phyloP scores from a whole-genome alignment of 2,329 filamentous ascomycete genomes.

The Dactylonectria macrodidyma region DNA sequence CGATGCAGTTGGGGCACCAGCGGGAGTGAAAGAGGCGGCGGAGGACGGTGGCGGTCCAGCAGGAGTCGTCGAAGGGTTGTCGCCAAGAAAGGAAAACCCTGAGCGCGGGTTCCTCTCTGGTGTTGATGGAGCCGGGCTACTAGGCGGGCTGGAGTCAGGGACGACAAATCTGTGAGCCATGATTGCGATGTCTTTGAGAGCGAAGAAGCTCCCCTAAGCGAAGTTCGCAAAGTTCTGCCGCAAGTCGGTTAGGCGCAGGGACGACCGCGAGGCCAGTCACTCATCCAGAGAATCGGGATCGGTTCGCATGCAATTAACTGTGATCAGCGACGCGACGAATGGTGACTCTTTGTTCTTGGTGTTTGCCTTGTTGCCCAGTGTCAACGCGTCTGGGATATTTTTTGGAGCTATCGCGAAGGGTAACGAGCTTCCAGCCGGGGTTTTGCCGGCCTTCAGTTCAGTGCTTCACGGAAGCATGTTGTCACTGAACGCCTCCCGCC shows the following conservation, averaged over 20 bases:
- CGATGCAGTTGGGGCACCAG: slow-evolving; percentile 69
- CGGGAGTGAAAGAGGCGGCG: slow-evolving; percentile 68
- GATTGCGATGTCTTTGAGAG: slow-evolving; percentile 37
- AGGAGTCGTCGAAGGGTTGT: slow-evolving; percentile 68
- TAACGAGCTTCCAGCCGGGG: slow-evolving; percentile 37
- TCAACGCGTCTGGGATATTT: slow-evolving; percentile 46
- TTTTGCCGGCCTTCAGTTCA: slow-evolving; percentile 39
- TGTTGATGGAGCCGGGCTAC: slow-evolving; percentile 63
- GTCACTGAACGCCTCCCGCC: neutral
- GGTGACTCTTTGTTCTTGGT: slow-evolving; percentile 32
- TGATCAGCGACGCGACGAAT: slow-evolving; percentile 30
- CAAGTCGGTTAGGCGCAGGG: slow-evolving; percentile 30
- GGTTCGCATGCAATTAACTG: slow-evolving; percentile 33
- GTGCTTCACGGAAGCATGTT: neutral
- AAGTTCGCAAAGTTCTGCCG: slow-evolving; percentile 28
- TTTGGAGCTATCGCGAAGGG: slow-evolving; percentile 50
- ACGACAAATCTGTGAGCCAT: slow-evolving; percentile 61
- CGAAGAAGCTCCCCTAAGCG: slow-evolving; percentile 37
- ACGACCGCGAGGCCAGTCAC: slow-evolving; percentile 21
- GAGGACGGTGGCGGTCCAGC: slow-evolving; percentile 67
- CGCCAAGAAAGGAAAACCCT: slow-evolving; percentile 57
- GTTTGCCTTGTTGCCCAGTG: slow-evolving; percentile 35
- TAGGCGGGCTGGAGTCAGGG: slow-evolving; percentile 59
- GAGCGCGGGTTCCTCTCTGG: slow-evolving; percentile 59
- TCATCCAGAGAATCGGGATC: slow-evolving; percentile 19